Evolutionary conservation across 2,329 filamentous ascomycete species (phyloP).

Genomic region (Cladosporium sphaerospermum): DNA sequence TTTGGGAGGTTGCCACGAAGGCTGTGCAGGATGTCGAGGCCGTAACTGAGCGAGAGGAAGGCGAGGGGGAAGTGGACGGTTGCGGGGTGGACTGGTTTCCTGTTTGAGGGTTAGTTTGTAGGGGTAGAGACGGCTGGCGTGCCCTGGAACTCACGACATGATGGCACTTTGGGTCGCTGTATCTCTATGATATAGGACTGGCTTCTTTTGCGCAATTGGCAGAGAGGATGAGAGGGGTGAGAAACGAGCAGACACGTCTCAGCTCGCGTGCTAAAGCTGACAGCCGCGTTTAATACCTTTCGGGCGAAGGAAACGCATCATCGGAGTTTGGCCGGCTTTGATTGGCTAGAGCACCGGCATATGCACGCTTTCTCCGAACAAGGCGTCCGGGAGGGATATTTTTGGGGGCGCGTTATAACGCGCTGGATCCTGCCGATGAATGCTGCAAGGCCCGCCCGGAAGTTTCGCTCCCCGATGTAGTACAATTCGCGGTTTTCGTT

Average conservation of each 20-base stretch:
- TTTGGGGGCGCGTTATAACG: background rate
- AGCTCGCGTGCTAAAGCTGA: slow-evolving; percentile 2
- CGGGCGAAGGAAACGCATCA: slow-evolving; percentile 3
- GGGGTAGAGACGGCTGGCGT: background rate
- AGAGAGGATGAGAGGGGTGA: background rate
- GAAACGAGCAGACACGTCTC: slow-evolving; percentile 1
- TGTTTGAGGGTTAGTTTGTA: slow-evolving; percentile 3
- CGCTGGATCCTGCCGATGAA: no score
- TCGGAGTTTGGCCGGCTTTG: slow-evolving; percentile 5
- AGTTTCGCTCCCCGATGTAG: no score
- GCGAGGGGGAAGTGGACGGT: slow-evolving; percentile 44
- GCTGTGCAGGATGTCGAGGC: slow-evolving; percentile 36
- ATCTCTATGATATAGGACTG: background rate
- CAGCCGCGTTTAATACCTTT: slow-evolving; percentile 9
- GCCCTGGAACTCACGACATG: slow-evolving; percentile 7
- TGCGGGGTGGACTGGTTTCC: slow-evolving; percentile 41
- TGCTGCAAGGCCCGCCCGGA: no score
- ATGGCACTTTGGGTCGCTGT: background rate
- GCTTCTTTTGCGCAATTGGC: background rate
- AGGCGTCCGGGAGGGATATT: slow-evolving; percentile 8
- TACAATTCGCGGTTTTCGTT: no score
- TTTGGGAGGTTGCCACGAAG: slow-evolving; percentile 28
- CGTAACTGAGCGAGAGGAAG: slow-evolving; percentile 38
- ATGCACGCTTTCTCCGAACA: slow-evolving; percentile 7
- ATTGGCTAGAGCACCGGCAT: slow-evolving; percentile 5